phyloP scores from a whole-genome alignment of 1,284 basidiomycete genomes.

The Apiotrichum montevideense region DNA sequence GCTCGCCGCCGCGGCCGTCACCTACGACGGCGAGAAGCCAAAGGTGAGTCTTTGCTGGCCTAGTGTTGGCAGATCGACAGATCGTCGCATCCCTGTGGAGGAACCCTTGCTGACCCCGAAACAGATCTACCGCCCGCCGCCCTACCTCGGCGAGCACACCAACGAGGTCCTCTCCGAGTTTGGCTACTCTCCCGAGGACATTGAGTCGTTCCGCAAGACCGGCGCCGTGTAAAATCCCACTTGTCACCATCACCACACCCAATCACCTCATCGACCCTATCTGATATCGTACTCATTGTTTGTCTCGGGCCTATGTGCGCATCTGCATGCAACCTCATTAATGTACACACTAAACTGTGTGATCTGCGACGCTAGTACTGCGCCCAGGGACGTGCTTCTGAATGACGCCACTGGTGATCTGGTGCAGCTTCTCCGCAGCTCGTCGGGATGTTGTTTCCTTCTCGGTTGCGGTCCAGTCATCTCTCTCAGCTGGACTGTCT shows the following conservation, averaged over 20 bases:
- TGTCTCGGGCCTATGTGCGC: background rate
- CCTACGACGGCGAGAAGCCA: slow-evolving; percentile 70
- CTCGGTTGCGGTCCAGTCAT: no score
- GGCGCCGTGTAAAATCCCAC: slow-evolving; percentile 20
- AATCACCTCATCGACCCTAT: no score
- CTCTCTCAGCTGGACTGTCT: no score
- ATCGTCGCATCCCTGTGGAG: no score
- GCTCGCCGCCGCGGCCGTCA: slow-evolving; percentile 76
- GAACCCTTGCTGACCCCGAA: slow-evolving; percentile 40
- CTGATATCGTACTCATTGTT: no score
- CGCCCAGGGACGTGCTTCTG: no score
- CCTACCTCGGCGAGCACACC: slow-evolving; percentile 78
- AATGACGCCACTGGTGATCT: no score
- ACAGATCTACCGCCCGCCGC: slow-evolving; percentile 67
- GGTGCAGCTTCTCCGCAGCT: no score
- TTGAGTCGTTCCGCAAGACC: slow-evolving; percentile 57
- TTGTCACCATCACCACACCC: background rate
- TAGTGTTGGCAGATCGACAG: no score
- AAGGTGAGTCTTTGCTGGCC: slow-evolving; percentile 23
- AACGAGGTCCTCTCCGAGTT: slow-evolving; percentile 69
- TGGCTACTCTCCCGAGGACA: slow-evolving; percentile 59
- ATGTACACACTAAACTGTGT: no score
- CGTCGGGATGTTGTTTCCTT: no score
- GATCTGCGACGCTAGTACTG: no score
- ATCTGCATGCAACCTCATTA: background rate